Evolutionary conservation across 176 grass and related monocot genomes (phyloP), one percentile per base, ranked within the genome.

Genomic region (Canna indica): DNA sequence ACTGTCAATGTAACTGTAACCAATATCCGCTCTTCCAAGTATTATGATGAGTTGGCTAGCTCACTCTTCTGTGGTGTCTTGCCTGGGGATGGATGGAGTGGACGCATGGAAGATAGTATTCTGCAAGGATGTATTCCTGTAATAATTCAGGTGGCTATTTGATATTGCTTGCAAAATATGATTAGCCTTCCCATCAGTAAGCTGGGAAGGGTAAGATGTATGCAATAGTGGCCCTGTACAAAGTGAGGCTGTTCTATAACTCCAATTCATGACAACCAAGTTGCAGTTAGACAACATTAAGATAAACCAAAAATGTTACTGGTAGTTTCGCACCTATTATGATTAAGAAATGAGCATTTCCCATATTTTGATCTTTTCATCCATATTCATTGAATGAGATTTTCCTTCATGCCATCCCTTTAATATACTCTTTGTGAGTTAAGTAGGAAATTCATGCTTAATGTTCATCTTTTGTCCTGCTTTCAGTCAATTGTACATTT

Each of bases 21-120:
- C 53, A 58, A 71, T 80, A 48, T 90, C 38, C 80, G 80, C 79
- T 69, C 94, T 45, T 75, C 76, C 20, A 93, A 85, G 62, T 97
- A 97, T 72, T 83, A 75, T n/a, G 84, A 90, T 59, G 89, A 92
- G 75, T 47, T 97, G 35, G 79, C 89, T 80, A 90, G 52, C 71
- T 92, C 94, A 57, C 52, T 97, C 75, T 97, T 97, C 80, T 92
- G 89, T 70, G 94, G 94, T 72, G 89, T 97, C 36, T 67, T 97
- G 53, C 94, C 94, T 18, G 94, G 94, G 69, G 88, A 97, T 85
- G 88, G 94, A 65, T 97, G 94, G 94, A 97, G 94, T 67, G 94
- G 94, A 54, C 84, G 94, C 60, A 85, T 92, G 86, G 88, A 92
- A 81, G 89, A 97, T 57, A 90, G 94, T 76, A 90, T 97, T 69